Evolutionary conservation across 176 grass and related monocot species (phyloP).

Genomic region (Zoysia pacifica): DNA sequence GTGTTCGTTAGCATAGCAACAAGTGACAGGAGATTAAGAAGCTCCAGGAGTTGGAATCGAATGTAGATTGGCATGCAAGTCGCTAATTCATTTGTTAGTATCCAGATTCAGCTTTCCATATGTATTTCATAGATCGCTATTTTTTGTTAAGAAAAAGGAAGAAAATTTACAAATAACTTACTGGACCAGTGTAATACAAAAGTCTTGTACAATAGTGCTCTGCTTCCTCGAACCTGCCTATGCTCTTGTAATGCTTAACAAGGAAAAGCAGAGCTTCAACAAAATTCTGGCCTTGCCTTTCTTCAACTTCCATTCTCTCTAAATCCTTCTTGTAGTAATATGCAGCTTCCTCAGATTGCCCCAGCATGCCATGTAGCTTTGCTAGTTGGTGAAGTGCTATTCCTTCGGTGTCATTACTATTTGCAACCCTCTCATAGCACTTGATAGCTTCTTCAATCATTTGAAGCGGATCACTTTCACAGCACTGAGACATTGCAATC

Average conservation of each 20-base stretch:
- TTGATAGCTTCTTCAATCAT: constrained; percentile 85
- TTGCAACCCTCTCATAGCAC: constrained; percentile 84
- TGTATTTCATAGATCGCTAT: constrained; percentile 6
- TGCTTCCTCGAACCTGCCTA: constrained; percentile 75
- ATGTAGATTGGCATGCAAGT: background rate
- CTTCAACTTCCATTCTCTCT: constrained; percentile 89
- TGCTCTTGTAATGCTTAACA: constrained; percentile 75
- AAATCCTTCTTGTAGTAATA: constrained; percentile 95
- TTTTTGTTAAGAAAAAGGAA: background rate
- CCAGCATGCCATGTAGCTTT: constrained; percentile 69
- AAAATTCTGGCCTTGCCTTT: constrained; percentile 84
- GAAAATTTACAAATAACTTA: constrained; percentile 49
- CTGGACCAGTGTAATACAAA: constrained; percentile 91
- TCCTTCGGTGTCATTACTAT: constrained; percentile 83
- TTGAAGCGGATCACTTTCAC: constrained; percentile 85
- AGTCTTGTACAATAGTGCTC: constrained; percentile 87
- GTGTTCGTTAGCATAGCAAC: constrained; percentile 16
- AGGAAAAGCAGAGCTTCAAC: constrained; percentile 92
- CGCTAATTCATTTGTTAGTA: background rate
- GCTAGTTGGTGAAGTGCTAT: constrained; percentile 89
- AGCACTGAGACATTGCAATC: constrained; percentile 99
- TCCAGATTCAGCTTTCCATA: background rate
- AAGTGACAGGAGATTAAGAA: constrained; percentile 6
- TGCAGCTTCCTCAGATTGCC: constrained; percentile 73
- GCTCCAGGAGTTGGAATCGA: background rate